Evolutionary conservation across 495 filamentous ascomycete species (phyloP), one percentile per base, ranked within the genome.

Genomic region (Lichenothelia convexa): DNA sequence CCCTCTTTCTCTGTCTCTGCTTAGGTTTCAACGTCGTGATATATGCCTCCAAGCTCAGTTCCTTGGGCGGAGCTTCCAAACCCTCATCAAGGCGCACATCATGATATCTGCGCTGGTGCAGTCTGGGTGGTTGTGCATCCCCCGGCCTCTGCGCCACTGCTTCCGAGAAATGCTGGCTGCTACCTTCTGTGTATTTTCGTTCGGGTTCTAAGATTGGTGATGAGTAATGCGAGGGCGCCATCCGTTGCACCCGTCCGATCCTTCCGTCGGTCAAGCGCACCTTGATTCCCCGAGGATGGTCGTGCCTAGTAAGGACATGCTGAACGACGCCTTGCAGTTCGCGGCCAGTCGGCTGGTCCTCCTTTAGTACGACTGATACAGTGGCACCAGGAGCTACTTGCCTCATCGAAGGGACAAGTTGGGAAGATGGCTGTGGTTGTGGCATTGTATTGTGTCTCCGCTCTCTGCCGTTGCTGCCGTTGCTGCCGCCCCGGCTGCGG

Each of bases 271-370:
- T 48, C 1, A 82, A 55, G 2, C 75, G 66, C 12, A 84, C 78
- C 56, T 84, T 84, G 56, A 84, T 76, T 33, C 78, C 78, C 21
- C 73, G 61, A n/a, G 73, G 71, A 43, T 84, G 78, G 36, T 80
- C 65, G 9, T 75, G 76, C 6, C 59, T 49, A n/a, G 78, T 82
- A 16, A 82, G 56, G 5, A 82, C 52, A 15, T 76, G 66, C 21
- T 55, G 55, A 3, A 82, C 67, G 0, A 56, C 53, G 7, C 78
- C 78, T 31, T 58, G 55, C 2, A 79, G 74, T 44, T 77, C 68
- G 26, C 65, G 66, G 8, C 77, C 78, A 1, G 76, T 80, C 0
- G 62, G 65, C 46, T 84, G 78, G 47, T 84, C 78, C 9, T 51
- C 60, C 46, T 84, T 84, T 19, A 80, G 62, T 2, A 81, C 58